A percentile compares a stretch with the other conserved stretches of the same genome.
Evolutionary conservation across 2,329 filamentous ascomycete genomes (phyloP).

Genomic region (Aspergillus glaucus): DNA sequence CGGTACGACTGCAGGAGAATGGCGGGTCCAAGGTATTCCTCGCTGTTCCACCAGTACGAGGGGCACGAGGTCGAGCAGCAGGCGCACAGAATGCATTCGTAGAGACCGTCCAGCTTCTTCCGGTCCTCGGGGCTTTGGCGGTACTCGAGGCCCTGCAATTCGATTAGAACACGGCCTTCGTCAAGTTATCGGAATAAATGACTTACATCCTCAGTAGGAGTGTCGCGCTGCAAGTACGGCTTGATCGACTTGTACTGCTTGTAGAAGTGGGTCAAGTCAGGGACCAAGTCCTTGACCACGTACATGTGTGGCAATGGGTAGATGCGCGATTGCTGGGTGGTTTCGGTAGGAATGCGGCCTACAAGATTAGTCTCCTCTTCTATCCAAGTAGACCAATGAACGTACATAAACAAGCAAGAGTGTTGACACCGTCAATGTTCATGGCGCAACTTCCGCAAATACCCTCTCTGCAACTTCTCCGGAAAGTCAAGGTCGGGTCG

Average conservation of each 20-base stretch:
- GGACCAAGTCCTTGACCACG: constrained; percentile 97
- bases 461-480: constrained; percentile 91
- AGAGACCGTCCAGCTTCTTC: constrained; percentile 93
- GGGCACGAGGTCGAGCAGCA: constrained; percentile 99
- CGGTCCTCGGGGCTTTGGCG: constrained; percentile 87
- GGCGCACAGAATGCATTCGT: constrained; percentile 98
- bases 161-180: too few species aligned
- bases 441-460: constrained; percentile 98
- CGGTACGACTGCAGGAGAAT: constrained; percentile 96
- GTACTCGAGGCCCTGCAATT: constrained; percentile 75
- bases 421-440: constrained; percentile 99
- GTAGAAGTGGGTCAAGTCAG: constrained; percentile 97
- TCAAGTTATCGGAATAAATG: too few species aligned
- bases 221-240: constrained; percentile 91
- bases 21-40: constrained; percentile 96
- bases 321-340: constrained; percentile 76
- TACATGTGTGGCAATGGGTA: constrained; percentile 98
- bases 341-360: constrained; percentile 92
- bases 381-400: not conserved
- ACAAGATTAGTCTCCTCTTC: constrained; percentile 10
- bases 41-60: constrained; percentile 99
- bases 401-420: constrained; percentile 89
- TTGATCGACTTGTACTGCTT: constrained; percentile 99
- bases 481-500: constrained; percentile 93
- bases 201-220: constrained; percentile 73